These are phyloP conservation scores for Brassica carinata DNA, from an alignment of 345 rosid species.

Conservation along the genomic window DNA sequence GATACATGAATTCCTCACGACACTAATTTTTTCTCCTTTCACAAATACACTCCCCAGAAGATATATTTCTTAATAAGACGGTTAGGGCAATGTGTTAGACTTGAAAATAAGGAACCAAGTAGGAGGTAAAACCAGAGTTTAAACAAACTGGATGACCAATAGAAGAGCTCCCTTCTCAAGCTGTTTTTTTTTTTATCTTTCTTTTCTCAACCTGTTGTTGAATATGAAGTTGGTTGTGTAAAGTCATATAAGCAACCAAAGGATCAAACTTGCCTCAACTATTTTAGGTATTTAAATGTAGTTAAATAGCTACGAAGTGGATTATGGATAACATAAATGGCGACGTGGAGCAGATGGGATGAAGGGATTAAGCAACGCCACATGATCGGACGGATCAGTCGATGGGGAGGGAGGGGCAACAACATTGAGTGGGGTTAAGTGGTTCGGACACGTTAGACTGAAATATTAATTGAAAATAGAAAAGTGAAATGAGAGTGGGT, in stretches of 20 bases:
- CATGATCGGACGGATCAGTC: conserved; percentile 19
- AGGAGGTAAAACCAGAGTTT: not conserved
- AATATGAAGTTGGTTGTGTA: conserved; percentile 25
- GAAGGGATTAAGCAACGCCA: conserved; percentile 25
- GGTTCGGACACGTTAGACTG: conserved; percentile 18
- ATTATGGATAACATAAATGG: conserved; percentile 12
- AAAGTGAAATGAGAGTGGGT: conserved; percentile 33
- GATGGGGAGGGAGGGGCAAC: not conserved
- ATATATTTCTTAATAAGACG: not conserved
- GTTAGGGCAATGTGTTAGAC: not conserved
- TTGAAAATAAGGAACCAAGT: not conserved
- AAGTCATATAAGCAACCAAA: conserved; percentile 6
- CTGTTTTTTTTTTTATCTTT: too few species aligned
- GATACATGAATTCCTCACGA: not conserved
- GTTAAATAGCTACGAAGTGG: not conserved
- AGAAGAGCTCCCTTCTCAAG: not conserved
- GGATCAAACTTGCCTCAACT: not conserved
- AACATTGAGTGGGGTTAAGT: conserved; percentile 34
- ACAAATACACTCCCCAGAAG: not conserved
- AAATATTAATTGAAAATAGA: conserved; percentile 18
- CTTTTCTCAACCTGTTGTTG: not conserved
- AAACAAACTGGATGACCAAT: not conserved
- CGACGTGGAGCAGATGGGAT: not conserved
- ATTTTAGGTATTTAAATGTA: not conserved
- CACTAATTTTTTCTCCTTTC: not conserved